These are phyloP conservation scores for Encephalitozoon hellem DNA, from an alignment of 371 early-diverging fungal genomes.

Conservation along the genomic window DNA sequence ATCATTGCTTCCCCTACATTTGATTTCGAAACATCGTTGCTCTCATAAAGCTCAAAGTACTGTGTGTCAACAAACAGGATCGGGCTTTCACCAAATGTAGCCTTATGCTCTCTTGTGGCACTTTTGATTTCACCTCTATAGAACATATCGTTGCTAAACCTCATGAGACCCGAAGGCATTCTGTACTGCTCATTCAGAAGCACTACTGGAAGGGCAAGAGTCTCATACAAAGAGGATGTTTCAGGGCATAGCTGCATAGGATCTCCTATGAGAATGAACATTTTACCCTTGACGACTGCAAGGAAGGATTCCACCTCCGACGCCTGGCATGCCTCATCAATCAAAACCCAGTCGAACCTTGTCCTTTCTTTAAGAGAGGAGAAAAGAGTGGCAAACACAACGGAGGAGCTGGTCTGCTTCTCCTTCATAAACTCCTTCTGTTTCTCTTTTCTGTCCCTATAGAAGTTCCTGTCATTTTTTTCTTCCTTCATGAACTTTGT, in stretches of 20 bases:
- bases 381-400: slow-evolving; percentile 62
- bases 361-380: slow-evolving; percentile 62
- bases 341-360: slow-evolving; percentile 75
- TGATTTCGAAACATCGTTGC: not conserved
- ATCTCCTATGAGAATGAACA: slow-evolving; percentile 85
- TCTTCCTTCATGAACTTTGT: slow-evolving; percentile 65
- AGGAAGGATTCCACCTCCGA: slow-evolving; percentile 82
- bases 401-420: slow-evolving; percentile 63
- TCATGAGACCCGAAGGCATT: slow-evolving; percentile 43
- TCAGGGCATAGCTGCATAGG: slow-evolving; percentile 90
- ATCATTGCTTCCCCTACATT: slow-evolving; percentile 28
- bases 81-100: not conserved
- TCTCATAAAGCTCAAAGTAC: slow-evolving; percentile 19
- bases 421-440: slow-evolving; percentile 67
- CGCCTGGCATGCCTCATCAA: slow-evolving; percentile 93
- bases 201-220: slow-evolving; percentile 13
- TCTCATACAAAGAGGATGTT: slow-evolving; percentile 49
- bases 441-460: slow-evolving; percentile 64
- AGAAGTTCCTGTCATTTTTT: slow-evolving; percentile 66
- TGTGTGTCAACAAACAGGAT: slow-evolving; percentile 46
- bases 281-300: slow-evolving; percentile 70
- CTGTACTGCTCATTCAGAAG: slow-evolving; percentile 58
- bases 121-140: slow-evolving; percentile 43
- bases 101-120: not conserved
- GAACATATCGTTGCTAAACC: slow-evolving; percentile 44